These are phyloP conservation scores for Prunus padus DNA, from an alignment of 306 rosid species.

Conservation along the genomic window DNA sequence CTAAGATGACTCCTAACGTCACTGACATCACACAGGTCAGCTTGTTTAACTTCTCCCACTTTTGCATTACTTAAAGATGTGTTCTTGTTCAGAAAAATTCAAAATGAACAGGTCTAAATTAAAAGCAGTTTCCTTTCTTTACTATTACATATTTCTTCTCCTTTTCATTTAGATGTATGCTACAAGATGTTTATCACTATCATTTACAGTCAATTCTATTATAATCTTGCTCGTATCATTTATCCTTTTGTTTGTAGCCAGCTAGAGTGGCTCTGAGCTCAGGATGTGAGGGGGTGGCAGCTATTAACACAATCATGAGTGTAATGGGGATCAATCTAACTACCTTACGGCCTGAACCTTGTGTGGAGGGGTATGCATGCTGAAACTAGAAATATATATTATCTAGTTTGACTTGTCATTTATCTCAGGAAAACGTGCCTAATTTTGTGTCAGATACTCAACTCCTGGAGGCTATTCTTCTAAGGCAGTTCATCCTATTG, in stretches of 20 bases:
- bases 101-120: not conserved
- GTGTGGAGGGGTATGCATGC: conserved; percentile 87
- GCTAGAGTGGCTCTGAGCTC: conserved; percentile 76
- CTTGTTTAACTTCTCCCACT: conserved; percentile 12
- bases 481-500: conserved; percentile 95
- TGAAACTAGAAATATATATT: conserved; percentile 5
- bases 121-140: not conserved
- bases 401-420: conserved; percentile 23
- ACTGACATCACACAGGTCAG: conserved; percentile 87
- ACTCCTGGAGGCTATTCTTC: conserved; percentile 99
- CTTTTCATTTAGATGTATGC: not conserved
- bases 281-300: conserved; percentile 88
- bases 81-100: not conserved
- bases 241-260: conserved; percentile 54
- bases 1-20: conserved; percentile 98
- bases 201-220: not conserved
- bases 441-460: conserved; percentile 68
- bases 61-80: not conserved
- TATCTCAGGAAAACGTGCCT: conserved; percentile 13
- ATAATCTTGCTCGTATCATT: conserved; percentile 6
- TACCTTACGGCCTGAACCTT: conserved; percentile 92
- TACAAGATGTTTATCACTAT: not conserved
- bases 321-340: conserved; percentile 95
- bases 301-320: conserved; percentile 95
- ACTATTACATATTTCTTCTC: not conserved